Percentiles rank a stretch among this genome's conserved stretches.
These are phyloP conservation scores for Gonium pectorale DNA, from an alignment of 139 green algal species.

Conservation along the genomic window DNA sequence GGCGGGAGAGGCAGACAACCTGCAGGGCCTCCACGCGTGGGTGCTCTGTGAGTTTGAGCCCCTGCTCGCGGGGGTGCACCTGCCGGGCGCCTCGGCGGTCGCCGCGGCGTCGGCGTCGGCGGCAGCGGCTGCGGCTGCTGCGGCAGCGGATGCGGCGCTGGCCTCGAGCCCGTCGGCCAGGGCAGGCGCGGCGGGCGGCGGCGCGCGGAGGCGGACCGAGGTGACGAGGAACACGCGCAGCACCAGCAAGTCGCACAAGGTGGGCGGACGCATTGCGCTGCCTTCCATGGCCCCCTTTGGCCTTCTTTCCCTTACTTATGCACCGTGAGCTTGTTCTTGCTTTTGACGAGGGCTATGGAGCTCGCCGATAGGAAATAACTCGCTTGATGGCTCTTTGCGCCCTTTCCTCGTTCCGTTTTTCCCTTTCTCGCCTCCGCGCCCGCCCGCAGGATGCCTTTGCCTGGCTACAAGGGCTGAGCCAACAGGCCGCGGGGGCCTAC, in stretches of 20 bases:
- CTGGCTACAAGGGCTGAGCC: constrained; percentile 58
- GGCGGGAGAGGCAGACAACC: constrained; percentile 20
- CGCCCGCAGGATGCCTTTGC: constrained; percentile 53
- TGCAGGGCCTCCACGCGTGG: constrained; percentile 48
- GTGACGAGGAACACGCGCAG: background rate
- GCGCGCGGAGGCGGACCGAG: too few relatives aligned
- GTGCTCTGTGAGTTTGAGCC: constrained; percentile 12
- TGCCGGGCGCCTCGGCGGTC: background rate
- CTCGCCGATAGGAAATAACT: too few relatives aligned
- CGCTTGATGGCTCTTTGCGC: too few relatives aligned
- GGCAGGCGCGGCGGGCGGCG: too few relatives aligned
- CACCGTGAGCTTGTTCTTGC: too few relatives aligned
- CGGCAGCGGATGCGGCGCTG: background rate
- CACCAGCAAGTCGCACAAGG: constrained; percentile 22
- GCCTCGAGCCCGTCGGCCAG: too few relatives aligned
- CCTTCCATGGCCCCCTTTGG: too few relatives aligned
- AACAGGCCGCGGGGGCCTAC: constrained; percentile 61
- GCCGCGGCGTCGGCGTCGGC: background rate
- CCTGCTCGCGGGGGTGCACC: constrained; percentile 34
- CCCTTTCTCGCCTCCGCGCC: too few relatives aligned
- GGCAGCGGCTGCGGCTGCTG: background rate
- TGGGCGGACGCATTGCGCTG: too few relatives aligned
- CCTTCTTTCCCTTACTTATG: too few relatives aligned
- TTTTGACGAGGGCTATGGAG: too few relatives aligned
- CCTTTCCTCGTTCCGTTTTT: too few relatives aligned